Conservation (phyloP, 768 basidiomycete species). For the Kwoniella dejecticola region DNA sequence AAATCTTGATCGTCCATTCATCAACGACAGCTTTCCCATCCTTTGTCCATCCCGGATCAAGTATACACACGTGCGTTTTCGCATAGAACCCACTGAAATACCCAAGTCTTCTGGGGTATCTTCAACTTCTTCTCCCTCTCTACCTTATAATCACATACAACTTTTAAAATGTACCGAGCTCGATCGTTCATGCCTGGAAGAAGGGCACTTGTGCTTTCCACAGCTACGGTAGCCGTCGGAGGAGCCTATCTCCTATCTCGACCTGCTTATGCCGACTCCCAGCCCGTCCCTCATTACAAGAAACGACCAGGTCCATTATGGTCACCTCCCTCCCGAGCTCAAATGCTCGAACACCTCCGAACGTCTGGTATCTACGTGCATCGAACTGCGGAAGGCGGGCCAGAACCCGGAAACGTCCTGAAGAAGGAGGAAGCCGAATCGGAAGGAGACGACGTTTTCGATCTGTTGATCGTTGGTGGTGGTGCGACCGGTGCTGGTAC, state of each 20-base stretch:
- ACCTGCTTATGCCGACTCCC: conserved; percentile 25
- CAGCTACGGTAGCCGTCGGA: conserved; percentile 19
- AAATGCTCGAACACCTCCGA: conserved; percentile 54
- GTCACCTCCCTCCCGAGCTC: conserved; percentile 56
- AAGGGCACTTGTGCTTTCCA: conserved; percentile 17
- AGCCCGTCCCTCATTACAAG: conserved; percentile 45
- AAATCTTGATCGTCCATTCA: not conserved
- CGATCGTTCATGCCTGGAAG: conserved; percentile 23
- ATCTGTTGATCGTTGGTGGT: conserved; percentile 83
- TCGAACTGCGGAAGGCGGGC: conserved; percentile 33
- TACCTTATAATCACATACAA: not conserved
- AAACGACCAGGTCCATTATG: conserved; percentile 56
- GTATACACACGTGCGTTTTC: not conserved
- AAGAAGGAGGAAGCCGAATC: conserved; percentile 37
- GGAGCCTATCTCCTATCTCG: conserved; percentile 18
- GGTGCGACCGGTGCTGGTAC: conserved; percentile 95
- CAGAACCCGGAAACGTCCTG: conserved; percentile 42
- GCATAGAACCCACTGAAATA: not conserved
- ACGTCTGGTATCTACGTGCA: conserved; percentile 47
- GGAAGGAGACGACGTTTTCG: conserved; percentile 65
- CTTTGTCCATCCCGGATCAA: not conserved
- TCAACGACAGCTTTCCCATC: not conserved
- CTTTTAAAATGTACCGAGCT: conserved; percentile 21
- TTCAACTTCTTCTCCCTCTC: not conserved
- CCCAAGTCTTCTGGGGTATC: not conserved